Conservation (phyloP, 495 filamentous ascomycete genomes). For the Podospora pseudoanserina region DNA sequence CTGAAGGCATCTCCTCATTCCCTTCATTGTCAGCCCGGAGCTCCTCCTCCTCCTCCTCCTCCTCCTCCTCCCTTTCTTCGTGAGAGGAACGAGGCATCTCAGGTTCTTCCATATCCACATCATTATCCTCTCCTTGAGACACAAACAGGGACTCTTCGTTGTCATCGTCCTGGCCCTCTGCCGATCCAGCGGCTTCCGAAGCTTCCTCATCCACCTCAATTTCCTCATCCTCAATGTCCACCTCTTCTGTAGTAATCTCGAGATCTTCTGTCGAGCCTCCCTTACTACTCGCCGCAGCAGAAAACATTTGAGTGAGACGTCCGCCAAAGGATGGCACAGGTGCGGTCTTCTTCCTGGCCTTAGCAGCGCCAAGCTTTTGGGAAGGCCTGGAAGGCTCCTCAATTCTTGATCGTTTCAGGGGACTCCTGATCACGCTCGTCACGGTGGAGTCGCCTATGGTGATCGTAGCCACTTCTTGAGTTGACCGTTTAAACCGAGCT, state of each 20-base stretch:
- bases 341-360: slow-evolving; percentile 10
- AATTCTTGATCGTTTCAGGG: slow-evolving; percentile 39
- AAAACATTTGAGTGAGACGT: slow-evolving; percentile 64
- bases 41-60: neutral
- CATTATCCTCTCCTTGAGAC: slow-evolving; percentile 10
- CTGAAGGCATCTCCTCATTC: slow-evolving; percentile 4
- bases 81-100: slow-evolving; percentile 1
- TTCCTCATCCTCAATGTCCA: slow-evolving; percentile 23
- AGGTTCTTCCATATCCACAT: neutral
- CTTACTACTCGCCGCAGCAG: slow-evolving; percentile 56
- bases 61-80: neutral
- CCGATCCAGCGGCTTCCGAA: slow-evolving; percentile 16
- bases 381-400: slow-evolving; percentile 9
- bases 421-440: slow-evolving; percentile 48
- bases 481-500: slow-evolving; percentile 52
- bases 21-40: neutral
- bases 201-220: slow-evolving; percentile 27
- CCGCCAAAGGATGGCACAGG: slow-evolving; percentile 56
- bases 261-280: slow-evolving; percentile 23
- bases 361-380: neutral
- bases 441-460: slow-evolving; percentile 80
- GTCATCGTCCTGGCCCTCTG: slow-evolving; percentile 18
- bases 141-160: slow-evolving; percentile 28
- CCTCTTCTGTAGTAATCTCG: slow-evolving; percentile 30
- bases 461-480: slow-evolving; percentile 77